Base-by-base conservation (phyloP, 345 rosid genomes). In the Camelina laxa region DNA sequence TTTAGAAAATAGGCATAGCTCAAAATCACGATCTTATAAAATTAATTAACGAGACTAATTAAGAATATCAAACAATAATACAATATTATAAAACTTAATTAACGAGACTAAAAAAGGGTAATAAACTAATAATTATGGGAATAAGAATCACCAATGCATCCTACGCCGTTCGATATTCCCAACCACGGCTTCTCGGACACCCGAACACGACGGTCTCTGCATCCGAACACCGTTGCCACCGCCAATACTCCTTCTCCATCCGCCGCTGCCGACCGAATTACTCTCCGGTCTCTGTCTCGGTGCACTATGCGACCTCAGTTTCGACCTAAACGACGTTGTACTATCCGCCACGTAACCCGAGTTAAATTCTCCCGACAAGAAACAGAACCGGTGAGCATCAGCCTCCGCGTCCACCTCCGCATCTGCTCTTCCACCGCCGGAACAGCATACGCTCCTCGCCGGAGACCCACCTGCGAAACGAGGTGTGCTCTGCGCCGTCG, bases 281-380 rank as follows among this genome's bases (percentile, higher is more conserved):
- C 3, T 45, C 51, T 86, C 97, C 0, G 97, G 93, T 76, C 97
- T 84, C 61, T 95, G 97, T 72, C 84, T 92, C 6, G 97, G 97
- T 4, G 97, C 97, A 41, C 97, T 92, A 44, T 80, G 84, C 4
- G 97, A 90, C 86, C 97, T 84, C 80, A 85, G 67, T 64, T 89
- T 90, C 7, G 89, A 85, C 72, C 75, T 77, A 39, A 84, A 89
- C 0, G 90, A 86, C n/a, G 85, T 78, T 9, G 97, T 95, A 27
- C 30, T 27, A 62, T 81, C 86, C 0, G 91, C 87, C 97, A 87
- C 83, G 50, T 59, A 76, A 10, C 79, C 50, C 54, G 67, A 85
- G 65, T 86, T 57, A 47, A 85, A 85, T 9, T 89, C 91, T 7
- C 82, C 88, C 6, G 71, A 76, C 71, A 69, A 36, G 49, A 75